Conservation (phyloP, 768 basidiomycete genomes). For the Podaxis sp. region DNA sequence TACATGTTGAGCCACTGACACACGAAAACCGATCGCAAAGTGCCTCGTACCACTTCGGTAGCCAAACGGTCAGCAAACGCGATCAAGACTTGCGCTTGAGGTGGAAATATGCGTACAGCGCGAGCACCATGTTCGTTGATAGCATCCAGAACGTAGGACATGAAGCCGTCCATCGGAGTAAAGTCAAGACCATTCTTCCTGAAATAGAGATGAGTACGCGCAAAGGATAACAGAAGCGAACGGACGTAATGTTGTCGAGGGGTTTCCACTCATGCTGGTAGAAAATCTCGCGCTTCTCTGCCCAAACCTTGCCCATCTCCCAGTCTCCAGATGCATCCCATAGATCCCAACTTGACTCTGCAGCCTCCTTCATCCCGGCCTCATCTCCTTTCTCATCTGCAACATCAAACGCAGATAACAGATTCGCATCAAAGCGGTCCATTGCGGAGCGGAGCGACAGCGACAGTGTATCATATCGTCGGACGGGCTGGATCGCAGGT, state of each 20-base stretch:
- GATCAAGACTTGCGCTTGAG: constrained; percentile 71
- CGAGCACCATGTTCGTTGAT: constrained; percentile 75
- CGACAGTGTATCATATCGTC: constrained; percentile 60
- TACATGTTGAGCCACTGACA: neutral
- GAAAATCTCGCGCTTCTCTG: constrained; percentile 92
- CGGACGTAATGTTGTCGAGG: constrained; percentile 78
- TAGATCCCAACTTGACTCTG: constrained; percentile 84
- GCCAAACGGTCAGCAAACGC: constrained; percentile 85
- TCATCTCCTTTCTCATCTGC: constrained; percentile 79
- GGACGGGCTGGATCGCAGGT: constrained; percentile 65
- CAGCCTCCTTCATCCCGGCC: constrained; percentile 74
- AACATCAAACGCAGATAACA: constrained; percentile 88
- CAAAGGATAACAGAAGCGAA: constrained; percentile 16
- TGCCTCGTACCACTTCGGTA: constrained; percentile 68
- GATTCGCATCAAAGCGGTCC: constrained; percentile 84
- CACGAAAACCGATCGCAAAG: neutral
- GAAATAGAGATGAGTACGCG: constrained; percentile 11
- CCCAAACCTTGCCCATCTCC: constrained; percentile 96
- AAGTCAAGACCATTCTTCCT: constrained; percentile 72
- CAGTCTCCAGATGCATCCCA: constrained; percentile 65
- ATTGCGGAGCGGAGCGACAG: constrained; percentile 72
- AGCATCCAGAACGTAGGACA: constrained; percentile 62
- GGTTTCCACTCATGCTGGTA: constrained; percentile 86
- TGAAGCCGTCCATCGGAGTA: constrained; percentile 92
- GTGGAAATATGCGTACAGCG: constrained; percentile 87